A percentile compares a stretch with the other conserved stretches of the same genome.
Conservation (phyloP, 306 rosid genomes). For the Dryas octopetala region DNA sequence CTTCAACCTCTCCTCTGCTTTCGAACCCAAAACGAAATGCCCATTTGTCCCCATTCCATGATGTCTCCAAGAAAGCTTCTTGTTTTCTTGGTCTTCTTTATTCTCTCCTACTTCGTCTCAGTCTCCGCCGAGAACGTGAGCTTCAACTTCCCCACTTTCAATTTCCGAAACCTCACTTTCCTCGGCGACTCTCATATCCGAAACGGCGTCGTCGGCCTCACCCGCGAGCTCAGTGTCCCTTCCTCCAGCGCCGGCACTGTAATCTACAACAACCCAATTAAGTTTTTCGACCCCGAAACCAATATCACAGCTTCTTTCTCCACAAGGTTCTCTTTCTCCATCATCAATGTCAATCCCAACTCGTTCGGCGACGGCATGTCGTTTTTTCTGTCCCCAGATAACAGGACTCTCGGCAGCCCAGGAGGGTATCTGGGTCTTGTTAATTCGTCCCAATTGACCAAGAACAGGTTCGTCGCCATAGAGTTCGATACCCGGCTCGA, state of each 20-base stretch:
- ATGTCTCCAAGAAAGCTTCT: constrained; percentile 39
- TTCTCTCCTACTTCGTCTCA: background rate
- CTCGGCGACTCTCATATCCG: constrained; percentile 81
- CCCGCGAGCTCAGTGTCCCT: constrained; percentile 62
- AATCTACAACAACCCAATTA: constrained; percentile 53
- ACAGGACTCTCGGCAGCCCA: constrained; percentile 42
- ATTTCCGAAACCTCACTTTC: constrained; percentile 74
- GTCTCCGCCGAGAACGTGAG: constrained; percentile 26
- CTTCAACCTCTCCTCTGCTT: constrained; percentile 2
- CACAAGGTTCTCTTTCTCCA: constrained; percentile 58
- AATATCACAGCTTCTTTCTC: constrained; percentile 69
- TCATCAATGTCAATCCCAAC: constrained; percentile 46
- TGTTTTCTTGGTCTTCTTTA: constrained; percentile 24
- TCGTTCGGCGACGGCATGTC: constrained; percentile 63
- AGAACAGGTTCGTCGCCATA: constrained; percentile 47
- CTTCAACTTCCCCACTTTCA: constrained; percentile 59
- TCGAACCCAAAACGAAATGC: background rate
- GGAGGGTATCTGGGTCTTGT: constrained; percentile 46
- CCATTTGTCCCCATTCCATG: background rate
- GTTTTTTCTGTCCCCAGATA: constrained; percentile 58
- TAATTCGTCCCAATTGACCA: constrained; percentile 39
- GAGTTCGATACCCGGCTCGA: constrained; percentile 64
- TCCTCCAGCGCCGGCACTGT: constrained; percentile 63
- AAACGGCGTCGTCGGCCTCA: constrained; percentile 66
- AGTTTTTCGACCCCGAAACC: constrained; percentile 40